phyloP scores from a whole-genome alignment of 106 monocot genomes.

The Agapanthus africanus region DNA sequence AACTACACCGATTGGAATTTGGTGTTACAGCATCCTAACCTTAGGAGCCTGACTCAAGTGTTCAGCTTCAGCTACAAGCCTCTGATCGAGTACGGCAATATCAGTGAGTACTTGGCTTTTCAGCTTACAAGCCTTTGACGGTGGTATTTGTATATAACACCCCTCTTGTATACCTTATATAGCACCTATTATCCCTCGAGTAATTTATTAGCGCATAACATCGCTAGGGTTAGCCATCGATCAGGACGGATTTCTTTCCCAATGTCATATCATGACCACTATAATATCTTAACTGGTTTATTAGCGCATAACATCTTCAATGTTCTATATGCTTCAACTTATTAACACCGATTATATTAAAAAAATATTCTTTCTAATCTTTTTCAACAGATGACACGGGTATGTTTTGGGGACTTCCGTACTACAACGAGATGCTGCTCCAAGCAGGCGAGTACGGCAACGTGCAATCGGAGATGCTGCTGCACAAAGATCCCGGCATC shows the following conservation, averaged over 20 bases:
- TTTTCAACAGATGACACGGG: conserved; percentile 69
- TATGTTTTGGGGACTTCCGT: conserved; percentile 75
- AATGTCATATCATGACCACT: too few relatives aligned
- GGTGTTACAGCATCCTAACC: conserved; percentile 75
- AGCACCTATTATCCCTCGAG: too few relatives aligned
- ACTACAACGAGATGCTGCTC: conserved; percentile 84
- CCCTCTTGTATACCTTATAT: too few relatives aligned
- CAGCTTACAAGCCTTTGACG: background rate
- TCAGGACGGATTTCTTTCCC: too few relatives aligned
- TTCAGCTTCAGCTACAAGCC: conserved; percentile 74
- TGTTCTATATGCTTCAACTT: too few relatives aligned
- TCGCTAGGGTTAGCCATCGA: too few relatives aligned
- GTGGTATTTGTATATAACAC: too few relatives aligned
- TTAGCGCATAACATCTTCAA: too few relatives aligned
- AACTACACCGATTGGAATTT: conserved; percentile 90
- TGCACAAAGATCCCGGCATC: conserved; percentile 33
- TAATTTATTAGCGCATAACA: too few relatives aligned
- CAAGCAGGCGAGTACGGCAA: conserved; percentile 49
- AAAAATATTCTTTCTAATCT: too few relatives aligned
- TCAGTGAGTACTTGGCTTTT: conserved; percentile 32
- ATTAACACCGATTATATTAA: too few relatives aligned
- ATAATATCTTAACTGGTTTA: too few relatives aligned
- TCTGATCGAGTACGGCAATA: conserved; percentile 28
- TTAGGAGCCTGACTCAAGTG: conserved; percentile 33
- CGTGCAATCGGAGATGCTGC: conserved; percentile 76